phyloP scores from a whole-genome alignment of 352 stramenopile genomes.

The Thraustotheca clavata region DNA sequence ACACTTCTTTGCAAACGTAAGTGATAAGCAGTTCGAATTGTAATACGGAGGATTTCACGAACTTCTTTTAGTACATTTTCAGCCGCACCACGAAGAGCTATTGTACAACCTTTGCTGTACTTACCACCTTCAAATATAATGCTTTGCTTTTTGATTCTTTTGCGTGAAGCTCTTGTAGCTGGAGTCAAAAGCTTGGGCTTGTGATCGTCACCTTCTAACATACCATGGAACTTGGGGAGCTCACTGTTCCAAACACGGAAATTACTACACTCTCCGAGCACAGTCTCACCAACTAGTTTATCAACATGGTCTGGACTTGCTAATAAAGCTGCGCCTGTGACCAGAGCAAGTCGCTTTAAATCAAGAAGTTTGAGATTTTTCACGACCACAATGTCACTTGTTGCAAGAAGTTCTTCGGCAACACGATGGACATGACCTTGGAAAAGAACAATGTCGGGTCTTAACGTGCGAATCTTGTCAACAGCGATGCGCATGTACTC shows the following conservation, averaged over 20 bases:
- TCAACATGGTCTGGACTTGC: conserved; percentile 83
- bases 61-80: conserved; percentile 59
- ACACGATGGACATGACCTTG: conserved; percentile 76
- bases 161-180: background rate
- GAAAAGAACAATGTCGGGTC: conserved; percentile 81
- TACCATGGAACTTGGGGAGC: conserved; percentile 51
- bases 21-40: conserved; percentile 68
- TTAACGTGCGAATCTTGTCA: conserved; percentile 79
- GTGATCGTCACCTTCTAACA: conserved; percentile 24
- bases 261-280: conserved; percentile 71
- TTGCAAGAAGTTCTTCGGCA: conserved; percentile 70
- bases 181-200: background rate
- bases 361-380: conserved; percentile 78
- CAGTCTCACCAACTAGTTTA: conserved; percentile 68
- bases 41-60: conserved; percentile 43
- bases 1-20: conserved; percentile 63
- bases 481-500: conserved; percentile 88
- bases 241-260: conserved; percentile 81
- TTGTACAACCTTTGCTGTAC: conserved; percentile 60
- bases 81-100: conserved; percentile 67
- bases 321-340: conserved; percentile 62
- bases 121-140: conserved; percentile 81
- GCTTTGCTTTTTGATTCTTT: conserved; percentile 37
- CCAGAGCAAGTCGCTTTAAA: conserved; percentile 67
- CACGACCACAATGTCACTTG: conserved; percentile 66